Percentiles rank a stretch among this genome's conserved stretches.
phyloP scores from a whole-genome alignment of 2,329 filamentous ascomycete genomes.

The Fusarium incarnatum region DNA sequence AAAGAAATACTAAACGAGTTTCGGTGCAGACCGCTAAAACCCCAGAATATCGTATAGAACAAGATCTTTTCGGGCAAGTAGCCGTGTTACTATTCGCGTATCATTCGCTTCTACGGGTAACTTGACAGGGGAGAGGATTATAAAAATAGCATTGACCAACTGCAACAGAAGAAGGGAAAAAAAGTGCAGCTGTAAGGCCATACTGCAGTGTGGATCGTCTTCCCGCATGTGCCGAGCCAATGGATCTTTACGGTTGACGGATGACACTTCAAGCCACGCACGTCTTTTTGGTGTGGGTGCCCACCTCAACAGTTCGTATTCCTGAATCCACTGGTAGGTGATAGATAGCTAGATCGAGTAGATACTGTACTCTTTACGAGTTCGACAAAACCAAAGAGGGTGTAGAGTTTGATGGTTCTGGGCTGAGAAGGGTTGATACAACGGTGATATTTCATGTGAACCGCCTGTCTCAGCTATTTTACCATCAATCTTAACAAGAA shows the following conservation, averaged over 20 bases:
- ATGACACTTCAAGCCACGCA: conserved; percentile 40
- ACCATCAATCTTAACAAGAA: neutral
- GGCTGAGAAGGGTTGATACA: neutral
- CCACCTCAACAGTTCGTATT: conserved; percentile 48
- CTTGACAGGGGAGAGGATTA: neutral
- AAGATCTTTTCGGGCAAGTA: conserved; percentile 12
- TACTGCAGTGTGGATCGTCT: conserved; percentile 32
- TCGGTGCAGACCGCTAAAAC: conserved; percentile 34
- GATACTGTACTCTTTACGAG: conserved; percentile 14
- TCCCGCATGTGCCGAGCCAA: conserved; percentile 34
- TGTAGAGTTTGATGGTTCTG: neutral
- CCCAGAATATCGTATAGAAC: conserved; percentile 21
- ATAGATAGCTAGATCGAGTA: too few species aligned
- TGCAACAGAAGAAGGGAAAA: neutral
- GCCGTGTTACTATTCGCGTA: conserved; percentile 36
- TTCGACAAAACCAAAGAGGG: neutral
- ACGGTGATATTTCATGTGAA: neutral
- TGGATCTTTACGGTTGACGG: conserved; percentile 22
- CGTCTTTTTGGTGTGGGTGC: conserved; percentile 28
- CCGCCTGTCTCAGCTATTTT: neutral
- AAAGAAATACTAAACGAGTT: conserved; percentile 12
- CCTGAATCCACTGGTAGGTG: conserved; percentile 20
- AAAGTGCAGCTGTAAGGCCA: conserved; percentile 3
- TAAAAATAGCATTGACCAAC: neutral
- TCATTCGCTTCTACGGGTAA: conserved; percentile 3